Evolutionary conservation across 257 asterid species (phyloP).

Genomic region (Salvia splendens): DNA sequence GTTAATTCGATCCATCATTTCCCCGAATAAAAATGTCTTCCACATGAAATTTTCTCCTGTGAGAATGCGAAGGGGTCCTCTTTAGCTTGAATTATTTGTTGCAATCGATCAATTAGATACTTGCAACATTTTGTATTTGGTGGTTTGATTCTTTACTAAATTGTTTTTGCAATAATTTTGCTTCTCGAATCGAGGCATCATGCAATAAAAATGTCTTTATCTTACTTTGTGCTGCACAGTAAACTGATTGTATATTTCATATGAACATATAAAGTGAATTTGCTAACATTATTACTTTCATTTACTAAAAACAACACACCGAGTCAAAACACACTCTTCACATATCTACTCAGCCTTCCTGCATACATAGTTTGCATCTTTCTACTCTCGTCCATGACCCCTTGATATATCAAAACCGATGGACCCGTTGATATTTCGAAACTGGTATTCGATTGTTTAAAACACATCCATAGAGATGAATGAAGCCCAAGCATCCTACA

Average conservation of each 20-base stretch:
- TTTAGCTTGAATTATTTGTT: background rate
- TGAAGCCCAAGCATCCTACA: constrained; percentile 78
- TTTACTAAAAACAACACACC: constrained; percentile 24
- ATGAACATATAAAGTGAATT: background rate
- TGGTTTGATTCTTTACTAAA: background rate
- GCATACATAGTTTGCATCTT: background rate
- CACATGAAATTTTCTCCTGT: background rate
- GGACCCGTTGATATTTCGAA: background rate
- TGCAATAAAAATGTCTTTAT: no score
- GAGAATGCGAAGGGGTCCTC: background rate
- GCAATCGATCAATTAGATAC: background rate
- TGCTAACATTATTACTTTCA: constrained; percentile 15
- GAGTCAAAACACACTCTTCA: constrained; percentile 15
- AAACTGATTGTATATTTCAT: background rate
- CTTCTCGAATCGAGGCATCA: background rate
- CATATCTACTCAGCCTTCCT: constrained; percentile 2
- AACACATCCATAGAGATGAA: constrained; percentile 48
- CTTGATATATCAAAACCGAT: background rate
- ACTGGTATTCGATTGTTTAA: constrained; percentile 10
- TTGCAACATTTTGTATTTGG: background rate
- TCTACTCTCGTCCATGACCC: background rate
- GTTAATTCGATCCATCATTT: constrained; percentile 16
- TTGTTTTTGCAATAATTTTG: background rate
- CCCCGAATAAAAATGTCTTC: constrained; percentile 18
- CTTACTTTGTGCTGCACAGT: background rate